These are phyloP conservation scores for Clarkia xantiana DNA, from an alignment of 345 rosid species.

Conservation along the genomic window DNA sequence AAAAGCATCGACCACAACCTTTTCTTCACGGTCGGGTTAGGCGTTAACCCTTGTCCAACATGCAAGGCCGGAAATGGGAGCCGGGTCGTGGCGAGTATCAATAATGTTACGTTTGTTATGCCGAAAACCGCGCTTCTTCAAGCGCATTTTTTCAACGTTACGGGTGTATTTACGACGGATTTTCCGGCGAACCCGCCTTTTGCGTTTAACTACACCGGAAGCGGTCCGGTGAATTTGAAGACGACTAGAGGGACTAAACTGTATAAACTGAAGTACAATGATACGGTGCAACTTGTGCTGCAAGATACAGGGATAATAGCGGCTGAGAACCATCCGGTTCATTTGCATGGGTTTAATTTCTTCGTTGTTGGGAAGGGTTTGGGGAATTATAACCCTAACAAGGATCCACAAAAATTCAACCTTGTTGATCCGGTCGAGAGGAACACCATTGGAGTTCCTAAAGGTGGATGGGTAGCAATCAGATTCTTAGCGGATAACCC, in stretches of 20 bases:
- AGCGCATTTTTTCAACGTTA: constrained; percentile 66
- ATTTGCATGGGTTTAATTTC: constrained; percentile 84
- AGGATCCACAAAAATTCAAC: constrained; percentile 51
- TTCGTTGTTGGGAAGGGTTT: constrained; percentile 61
- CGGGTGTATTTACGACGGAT: constrained; percentile 75
- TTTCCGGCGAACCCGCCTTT: constrained; percentile 63
- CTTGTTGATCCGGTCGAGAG: constrained; percentile 89
- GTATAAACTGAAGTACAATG: constrained; percentile 48
- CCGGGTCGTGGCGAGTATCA: constrained; percentile 61
- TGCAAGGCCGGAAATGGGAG: constrained; percentile 72
- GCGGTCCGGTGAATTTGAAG: constrained; percentile 36
- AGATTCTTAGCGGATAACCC: constrained; percentile 88
- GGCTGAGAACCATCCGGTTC: constrained; percentile 77
- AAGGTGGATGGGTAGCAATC: constrained; percentile 90
- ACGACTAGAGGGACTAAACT: constrained; percentile 54
- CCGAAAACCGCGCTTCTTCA: constrained; percentile 62
- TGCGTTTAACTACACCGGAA: constrained; percentile 50
- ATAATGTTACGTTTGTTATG: constrained; percentile 77
- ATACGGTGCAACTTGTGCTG: constrained; percentile 63
- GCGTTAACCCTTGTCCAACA: constrained; percentile 58
- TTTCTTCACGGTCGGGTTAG: constrained; percentile 64
- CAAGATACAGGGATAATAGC: constrained; percentile 79
- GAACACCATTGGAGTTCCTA: constrained; percentile 78
- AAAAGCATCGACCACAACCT: constrained; percentile 57
- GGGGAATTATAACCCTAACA: constrained; percentile 56